Evolutionary conservation across 2,329 filamentous ascomycete genomes (phyloP), one percentile per base, ranked within the genome.

Genomic region (Biscogniauxia sp.): DNA sequence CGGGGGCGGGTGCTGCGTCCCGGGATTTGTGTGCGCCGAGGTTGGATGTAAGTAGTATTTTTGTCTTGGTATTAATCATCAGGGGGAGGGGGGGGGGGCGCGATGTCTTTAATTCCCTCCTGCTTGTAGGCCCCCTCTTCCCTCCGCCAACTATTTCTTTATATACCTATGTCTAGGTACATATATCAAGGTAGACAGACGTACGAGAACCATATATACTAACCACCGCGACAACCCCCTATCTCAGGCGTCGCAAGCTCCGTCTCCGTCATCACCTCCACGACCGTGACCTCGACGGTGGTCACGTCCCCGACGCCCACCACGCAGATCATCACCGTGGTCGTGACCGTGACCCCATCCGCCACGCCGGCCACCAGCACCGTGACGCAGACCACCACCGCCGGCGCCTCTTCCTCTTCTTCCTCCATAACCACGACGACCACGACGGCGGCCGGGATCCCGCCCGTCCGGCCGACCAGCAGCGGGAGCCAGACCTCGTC

Each of bases 1-100:
- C 0, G 90, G 90, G 2, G 90, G 90, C 15, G 91, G 90, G 2
- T 94, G 91, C 70, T 94, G 91, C 72, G 86, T 93, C 11, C 80
- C 86, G 0, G 89, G 89, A 4, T 93, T 86, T 69, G 79, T 84
- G 1, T 94, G 91, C 68, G 79, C 85, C 60, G 87, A 87, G 19
- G 78, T 88, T 59, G 91, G 90, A 23, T 94, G 91, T 88, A 77
- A 82, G 80, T 83, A 77, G 82, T 80, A 82, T 62, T 26, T 58
- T 32, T 13, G 11, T 9, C 28, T 9, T 32, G 28, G 9, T 32
- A 9, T 32, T 32, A 13, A 5, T 32, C 28, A 32, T 32, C 9
- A 32, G 7, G 28, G n/a, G n/a, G n/a, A n/a, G n/a, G n/a, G n/a
- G n/a, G n/a, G n/a, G n/a, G n/a, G n/a, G 9, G 28, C 28, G 11